Evolutionary conservation across 768 basidiomycete species (phyloP), one percentile per base, ranked within the genome.

Genomic region (Suillus americanus): DNA sequence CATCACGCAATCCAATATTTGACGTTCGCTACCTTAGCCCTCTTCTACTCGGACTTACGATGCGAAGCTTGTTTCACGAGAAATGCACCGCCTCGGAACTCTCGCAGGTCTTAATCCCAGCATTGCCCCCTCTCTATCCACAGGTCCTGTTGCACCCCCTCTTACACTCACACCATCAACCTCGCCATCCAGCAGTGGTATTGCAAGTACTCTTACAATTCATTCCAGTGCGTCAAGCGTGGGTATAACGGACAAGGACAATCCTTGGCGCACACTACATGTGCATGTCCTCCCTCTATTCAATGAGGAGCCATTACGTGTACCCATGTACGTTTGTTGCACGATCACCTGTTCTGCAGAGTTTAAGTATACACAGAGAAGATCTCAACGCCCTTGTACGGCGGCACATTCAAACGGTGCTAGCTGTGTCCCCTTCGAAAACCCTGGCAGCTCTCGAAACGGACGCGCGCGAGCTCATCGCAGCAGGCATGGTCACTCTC

Each of bases 201-300:
- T 80, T 6, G 46, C 65, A 20, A 62, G 18, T n/a, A 25, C 56
- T 28, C 66, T 66, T 25, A 67, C 70, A 4, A 62, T 72, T 20
- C 66, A 66, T 14, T 67, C 75, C 78, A 79, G 66, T 67, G 73
- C 70, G 78, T 75, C 83, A 2, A 33, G 61, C 10, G 72, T 69
- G 54, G 70, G 68, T 13, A 67, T 75, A 35, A 75, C 81, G 1
- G 79, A 82, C 3, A 78, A 82, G 12, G 92, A 93, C 53, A 81
- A 79, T 69, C 91, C 95, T 13, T 97, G 94, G 94, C 86, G 87
- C 57, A 80, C 87, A 28, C 78, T 98, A 25, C 92, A 95, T 75
- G 88, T 96, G 38, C 88, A 94, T 73, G 90, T 97, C 40, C 79
- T 98, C 3, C 95, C 95, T 1, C 77, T 97, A 5, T 98, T 98